Evolutionary conservation across 1,284 basidiomycete species (phyloP), one percentile per base, ranked within the genome.

Genomic region (Trichosporon faecale): DNA sequence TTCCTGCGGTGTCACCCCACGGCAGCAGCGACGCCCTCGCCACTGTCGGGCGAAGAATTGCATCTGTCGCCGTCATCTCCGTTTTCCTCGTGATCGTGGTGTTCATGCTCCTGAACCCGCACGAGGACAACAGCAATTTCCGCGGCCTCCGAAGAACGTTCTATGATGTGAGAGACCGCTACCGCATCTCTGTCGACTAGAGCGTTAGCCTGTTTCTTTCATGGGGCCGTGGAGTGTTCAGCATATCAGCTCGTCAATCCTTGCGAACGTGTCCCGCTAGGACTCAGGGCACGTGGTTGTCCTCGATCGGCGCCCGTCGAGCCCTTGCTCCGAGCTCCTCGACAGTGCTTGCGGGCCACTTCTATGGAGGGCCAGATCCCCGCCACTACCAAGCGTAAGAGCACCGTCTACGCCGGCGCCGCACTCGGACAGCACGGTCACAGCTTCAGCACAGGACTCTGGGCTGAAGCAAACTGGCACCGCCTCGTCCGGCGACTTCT

Each of bases 41-140:
- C 3, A 70, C 69, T 11, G 73, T 77, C 0, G 66, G 79, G 0
- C 70, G 80, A 16, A 74, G 83, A 9, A 72, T 76, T 8, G 74
- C 69, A 3, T 74, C 78, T 2, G 67, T 82, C 46, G 78, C 75
- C 12, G 67, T 83, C 61, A 76, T 84, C 60, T 25, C 75, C n/a
- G 74, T 81, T 31, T 83, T 84, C 71, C 68, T 84, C 16, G 64
- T 82, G 25, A 70, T 71, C 4, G 74, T 79, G 11, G 64, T 76
- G 12, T 82, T 78, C 69, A 70, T 79, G 66, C 79, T 79, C 44
- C 64, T 67, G 23, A 77, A 49, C 8, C 16, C 12, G 14, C 37
- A 44, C 23, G 64, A 65, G 11, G 37, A 65, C 16, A 25, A 44
- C 64, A 29, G 40, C 1, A 12, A 40, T 25, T 11, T 46, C 12